A percentile compares a stretch with the other conserved stretches of the same genome.
Evolutionary conservation across 1,284 basidiomycete genomes (phyloP).

Genomic region (Leccinum glutinopallens): DNA sequence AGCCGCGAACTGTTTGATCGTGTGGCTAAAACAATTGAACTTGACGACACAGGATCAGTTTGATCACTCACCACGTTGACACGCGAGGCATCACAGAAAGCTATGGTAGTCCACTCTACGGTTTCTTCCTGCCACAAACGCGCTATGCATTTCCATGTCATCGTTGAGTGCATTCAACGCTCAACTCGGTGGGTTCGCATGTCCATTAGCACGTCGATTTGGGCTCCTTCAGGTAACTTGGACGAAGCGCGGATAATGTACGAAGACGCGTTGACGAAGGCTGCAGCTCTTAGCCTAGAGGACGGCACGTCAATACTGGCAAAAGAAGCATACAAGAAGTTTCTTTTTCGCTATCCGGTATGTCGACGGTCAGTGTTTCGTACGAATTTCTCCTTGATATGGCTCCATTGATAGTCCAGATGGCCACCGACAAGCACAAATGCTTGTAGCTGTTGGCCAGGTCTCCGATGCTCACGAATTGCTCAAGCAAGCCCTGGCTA

Average conservation of each 20-base stretch:
- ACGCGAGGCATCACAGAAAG: too few species aligned
- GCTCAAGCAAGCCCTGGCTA: slow-evolving; percentile 82
- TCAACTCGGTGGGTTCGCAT: too few species aligned
- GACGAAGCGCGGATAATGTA: slow-evolving; percentile 61
- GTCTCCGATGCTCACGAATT: slow-evolving; percentile 83
- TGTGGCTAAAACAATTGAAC: slow-evolving; percentile 66
- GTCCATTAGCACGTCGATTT: slow-evolving; percentile 45
- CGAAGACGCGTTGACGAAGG: slow-evolving; percentile 66
- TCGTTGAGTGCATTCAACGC: too few species aligned
- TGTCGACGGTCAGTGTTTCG: slow-evolving; percentile 73
- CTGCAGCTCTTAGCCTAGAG: slow-evolving; percentile 49
- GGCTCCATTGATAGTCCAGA: slow-evolving; percentile 7
- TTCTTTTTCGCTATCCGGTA: slow-evolving; percentile 89
- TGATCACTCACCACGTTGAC: too few species aligned
- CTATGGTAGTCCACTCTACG: too few species aligned
- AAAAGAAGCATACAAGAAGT: slow-evolving; percentile 82
- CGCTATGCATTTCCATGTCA: slow-evolving; percentile 50
- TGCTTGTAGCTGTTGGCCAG: slow-evolving; percentile 68
- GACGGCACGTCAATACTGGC: slow-evolving; percentile 78
- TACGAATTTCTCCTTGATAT: not conserved
- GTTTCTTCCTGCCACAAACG: too few species aligned
- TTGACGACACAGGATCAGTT: slow-evolving; percentile 43
- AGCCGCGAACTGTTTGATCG: slow-evolving; percentile 85
- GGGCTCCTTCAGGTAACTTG: slow-evolving; percentile 65
- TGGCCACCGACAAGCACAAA: slow-evolving; percentile 86